Evolutionary conservation across 2,329 filamentous ascomycete species (phyloP).

Genomic region (Tolypocladium endophyticum): DNA sequence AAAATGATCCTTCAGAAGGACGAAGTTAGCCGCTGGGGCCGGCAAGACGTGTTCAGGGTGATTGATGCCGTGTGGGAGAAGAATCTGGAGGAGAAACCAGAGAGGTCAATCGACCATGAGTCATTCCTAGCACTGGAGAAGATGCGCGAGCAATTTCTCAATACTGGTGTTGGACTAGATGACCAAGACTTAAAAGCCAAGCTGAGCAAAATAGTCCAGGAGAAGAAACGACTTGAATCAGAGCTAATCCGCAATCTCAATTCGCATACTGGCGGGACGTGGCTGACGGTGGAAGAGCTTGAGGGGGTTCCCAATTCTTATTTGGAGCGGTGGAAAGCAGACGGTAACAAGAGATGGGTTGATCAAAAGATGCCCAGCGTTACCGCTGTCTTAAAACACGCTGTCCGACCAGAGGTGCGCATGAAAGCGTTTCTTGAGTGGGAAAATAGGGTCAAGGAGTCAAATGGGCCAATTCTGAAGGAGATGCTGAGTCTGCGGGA

Average conservation of each 20-base stretch:
- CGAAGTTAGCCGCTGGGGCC: not conserved
- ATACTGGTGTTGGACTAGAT: not conserved
- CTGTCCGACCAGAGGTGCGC: not conserved
- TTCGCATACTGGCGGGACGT: not conserved
- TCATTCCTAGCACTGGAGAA: not conserved
- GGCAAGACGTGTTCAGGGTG: not conserved
- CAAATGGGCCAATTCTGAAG: not conserved
- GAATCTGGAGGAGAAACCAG: not conserved
- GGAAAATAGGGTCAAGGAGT: not conserved
- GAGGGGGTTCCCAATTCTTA: not conserved
- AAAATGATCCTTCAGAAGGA: not conserved
- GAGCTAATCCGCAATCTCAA: not conserved
- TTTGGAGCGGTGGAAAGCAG: not conserved
- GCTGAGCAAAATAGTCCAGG: not conserved
- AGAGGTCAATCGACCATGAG: not conserved
- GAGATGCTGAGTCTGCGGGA: not conserved
- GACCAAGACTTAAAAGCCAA: not conserved
- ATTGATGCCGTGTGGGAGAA: not conserved
- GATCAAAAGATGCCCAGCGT: not conserved
- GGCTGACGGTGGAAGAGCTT: not conserved
- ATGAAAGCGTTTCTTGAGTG: not conserved
- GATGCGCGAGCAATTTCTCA: not conserved
- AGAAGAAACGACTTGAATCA: not conserved
- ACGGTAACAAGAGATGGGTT: not conserved
- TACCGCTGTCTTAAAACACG: not conserved